Evolutionary conservation across 1,284 basidiomycete species (phyloP).

Genomic region (Pisolithus thermaeus): DNA sequence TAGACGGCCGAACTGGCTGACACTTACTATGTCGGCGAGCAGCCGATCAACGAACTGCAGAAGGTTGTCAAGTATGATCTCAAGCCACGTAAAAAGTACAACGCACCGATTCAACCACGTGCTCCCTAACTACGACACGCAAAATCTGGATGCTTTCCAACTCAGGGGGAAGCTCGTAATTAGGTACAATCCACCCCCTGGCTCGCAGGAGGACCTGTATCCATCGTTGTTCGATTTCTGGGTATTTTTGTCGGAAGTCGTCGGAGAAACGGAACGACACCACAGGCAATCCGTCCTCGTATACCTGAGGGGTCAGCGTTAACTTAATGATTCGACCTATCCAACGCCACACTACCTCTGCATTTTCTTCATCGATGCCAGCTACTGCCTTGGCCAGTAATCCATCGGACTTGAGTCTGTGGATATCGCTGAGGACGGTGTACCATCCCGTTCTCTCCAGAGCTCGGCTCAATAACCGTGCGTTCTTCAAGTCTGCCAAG

Average conservation of each 20-base stretch:
- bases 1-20: not conserved
- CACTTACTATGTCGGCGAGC: slow-evolving; percentile 48
- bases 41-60: slow-evolving; percentile 20
- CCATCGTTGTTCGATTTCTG: slow-evolving; percentile 82
- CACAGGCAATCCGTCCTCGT: slow-evolving; percentile 80
- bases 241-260: slow-evolving; percentile 62
- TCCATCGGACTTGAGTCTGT: slow-evolving; percentile 34
- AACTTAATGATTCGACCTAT: slow-evolving; percentile 1
- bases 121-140: slow-evolving; percentile 83
- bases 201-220: slow-evolving; percentile 76
- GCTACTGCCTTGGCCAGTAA: slow-evolving; percentile 31
- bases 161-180: slow-evolving; percentile 75
- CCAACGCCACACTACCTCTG: slow-evolving; percentile 42
- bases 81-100: not conserved
- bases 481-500: slow-evolving; percentile 76
- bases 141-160: slow-evolving; percentile 72
- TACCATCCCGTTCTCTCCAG: slow-evolving; percentile 80
- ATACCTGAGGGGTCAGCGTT: slow-evolving; percentile 39
- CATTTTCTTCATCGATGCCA: slow-evolving; percentile 41
- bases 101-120: slow-evolving; percentile 51
- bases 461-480: slow-evolving; percentile 80
- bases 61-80: slow-evolving; percentile 44
- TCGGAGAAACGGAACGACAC: slow-evolving; percentile 90
- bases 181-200: slow-evolving; percentile 87
- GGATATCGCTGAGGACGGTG: slow-evolving; percentile 68